Evolutionary conservation across 2,329 filamentous ascomycete species (phyloP), one percentile per base, ranked within the genome.

Genomic region (Mycosphaerelloides madeirae): DNA sequence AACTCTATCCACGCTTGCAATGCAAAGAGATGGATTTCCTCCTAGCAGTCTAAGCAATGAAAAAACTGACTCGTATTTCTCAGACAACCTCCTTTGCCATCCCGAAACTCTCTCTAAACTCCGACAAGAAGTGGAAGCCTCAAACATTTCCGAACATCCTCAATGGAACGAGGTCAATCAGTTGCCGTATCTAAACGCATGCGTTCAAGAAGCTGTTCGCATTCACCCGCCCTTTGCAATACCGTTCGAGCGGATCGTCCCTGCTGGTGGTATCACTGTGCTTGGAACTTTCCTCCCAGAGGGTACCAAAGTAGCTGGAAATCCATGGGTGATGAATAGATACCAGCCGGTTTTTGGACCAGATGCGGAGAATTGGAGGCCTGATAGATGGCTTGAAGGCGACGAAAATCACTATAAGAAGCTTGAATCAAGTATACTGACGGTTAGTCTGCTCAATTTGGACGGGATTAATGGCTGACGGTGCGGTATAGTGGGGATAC

Each of bases 121-220:
- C n/a, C n/a, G n/a, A n/a, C n/a, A n/a, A n/a, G n/a, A n/a, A n/a
- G n/a, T n/a, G n/a, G n/a, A n/a, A n/a, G n/a, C n/a, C n/a, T n/a
- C n/a, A n/a, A n/a, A n/a, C n/a, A n/a, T 59, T 14, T 57, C 54
- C 5, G 53, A 44, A 29, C 55, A 56, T 50, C 54, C 55, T 12
- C 50, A 54, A 33, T 61, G 56, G 56, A 54, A 42, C 16, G 66
- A 79, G 53, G 66, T 70, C 1, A 74, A 78, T 49, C 57, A 53
- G 3, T 63, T 81, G 1, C 64, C 71, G 0, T 80, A 79, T 59
- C 70, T 80, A 52, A 76, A 79, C 56, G n/a, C n/a, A n/a, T 78
- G 76, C 41, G 62, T 80, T 6, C 76, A 75, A 31, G 78, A 80
- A 57, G 70, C 73, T 1, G 73, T 81, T 65, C 74, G 77, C 3